Evolutionary conservation across 1,284 basidiomycete species (phyloP), one percentile per base, ranked within the genome.

Genomic region (Rhizopogon parksii): DNA sequence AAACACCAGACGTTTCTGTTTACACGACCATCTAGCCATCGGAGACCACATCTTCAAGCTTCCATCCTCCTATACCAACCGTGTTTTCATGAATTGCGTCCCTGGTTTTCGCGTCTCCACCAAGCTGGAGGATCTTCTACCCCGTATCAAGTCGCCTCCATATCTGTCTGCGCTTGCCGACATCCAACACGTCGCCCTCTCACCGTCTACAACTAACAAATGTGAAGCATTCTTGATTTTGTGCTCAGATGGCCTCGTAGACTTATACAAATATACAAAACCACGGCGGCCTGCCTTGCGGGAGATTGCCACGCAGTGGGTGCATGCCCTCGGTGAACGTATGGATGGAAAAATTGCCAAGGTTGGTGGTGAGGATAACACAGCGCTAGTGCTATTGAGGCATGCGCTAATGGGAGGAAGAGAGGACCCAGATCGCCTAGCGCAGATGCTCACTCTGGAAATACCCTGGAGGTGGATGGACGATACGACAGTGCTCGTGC

Each of bases 11-110:
- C 8, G 9, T 24, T 17, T 11, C 1, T 49, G 19, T 32, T 49
- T 6, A 49, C n/a, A 35, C 21, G 25, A 32, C 32, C 2, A 35
- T 42, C 30, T 14, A 72, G 69, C 69, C 17, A 55, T 71, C 15
- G 71, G 71, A 34, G 70, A 72, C 56, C 62, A 62, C 37, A 51
- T 59, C 2, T 72, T 68, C 60, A 71, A 70, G 49, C 62, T 70
- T 12, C 68, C 69, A 2, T 46, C 57, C 1, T 53, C 59, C 37
- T 71, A 66, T 52, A 68, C 69, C n/a, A 40, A 56, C 2, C 63
- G 64, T 11, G 56, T 72, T 25, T 69, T 71, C 50, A 51, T 64
- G 32, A 57, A 65, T 40, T 51, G 61, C 27, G 48, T 57, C 27
- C 59, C 64, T 11, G 59, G 59, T 17, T 64, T 67, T 56, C 53